phyloP scores from a whole-genome alignment of 2,329 filamentous ascomycete genomes.

The Aspergillus tamarii region DNA sequence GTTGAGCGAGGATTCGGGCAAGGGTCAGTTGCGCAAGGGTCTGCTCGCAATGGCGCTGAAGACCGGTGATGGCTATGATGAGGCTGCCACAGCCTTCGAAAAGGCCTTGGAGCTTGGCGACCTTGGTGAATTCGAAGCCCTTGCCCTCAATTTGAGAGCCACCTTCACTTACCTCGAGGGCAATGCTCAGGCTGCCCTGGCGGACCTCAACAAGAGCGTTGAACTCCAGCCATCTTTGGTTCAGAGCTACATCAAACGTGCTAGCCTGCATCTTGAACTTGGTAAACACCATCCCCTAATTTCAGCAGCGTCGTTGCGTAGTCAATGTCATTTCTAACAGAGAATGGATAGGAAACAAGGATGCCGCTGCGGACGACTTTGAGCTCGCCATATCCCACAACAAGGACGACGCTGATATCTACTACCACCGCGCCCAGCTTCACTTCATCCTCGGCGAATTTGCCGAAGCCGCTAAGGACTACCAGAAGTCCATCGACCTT shows the following conservation, averaged over 20 bases:
- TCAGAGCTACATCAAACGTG: slow-evolving; percentile 98
- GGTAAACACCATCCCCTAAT: slow-evolving; percentile 55
- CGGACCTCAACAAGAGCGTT: slow-evolving; percentile 89
- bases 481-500: slow-evolving; percentile 98
- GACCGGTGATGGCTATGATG: slow-evolving; percentile 88
- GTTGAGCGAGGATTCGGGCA: slow-evolving; percentile 74
- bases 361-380: slow-evolving; percentile 87
- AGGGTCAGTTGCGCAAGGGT: slow-evolving; percentile 83
- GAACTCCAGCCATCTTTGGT: slow-evolving; percentile 85
- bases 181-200: slow-evolving; percentile 79
- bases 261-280: slow-evolving; percentile 95
- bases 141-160: slow-evolving; percentile 94
- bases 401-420: slow-evolving; percentile 90
- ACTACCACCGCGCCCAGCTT: slow-evolving; percentile 97
- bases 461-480: slow-evolving; percentile 92
- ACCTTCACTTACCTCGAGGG: slow-evolving; percentile 94
- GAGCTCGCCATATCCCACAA: slow-evolving; percentile 83
- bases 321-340: slow-evolving; percentile 32
- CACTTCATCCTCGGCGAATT: slow-evolving; percentile 98
- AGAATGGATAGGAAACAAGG: slow-evolving; percentile 66
- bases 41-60: slow-evolving; percentile 79
- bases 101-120: slow-evolving; percentile 81
- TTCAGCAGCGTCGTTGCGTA: neutral
- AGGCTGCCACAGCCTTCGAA: slow-evolving; percentile 83
- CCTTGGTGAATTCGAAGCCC: slow-evolving; percentile 79